Conservation (phyloP, 2,329 filamentous ascomycete genomes). For the Zasmidium citrigriseum region DNA sequence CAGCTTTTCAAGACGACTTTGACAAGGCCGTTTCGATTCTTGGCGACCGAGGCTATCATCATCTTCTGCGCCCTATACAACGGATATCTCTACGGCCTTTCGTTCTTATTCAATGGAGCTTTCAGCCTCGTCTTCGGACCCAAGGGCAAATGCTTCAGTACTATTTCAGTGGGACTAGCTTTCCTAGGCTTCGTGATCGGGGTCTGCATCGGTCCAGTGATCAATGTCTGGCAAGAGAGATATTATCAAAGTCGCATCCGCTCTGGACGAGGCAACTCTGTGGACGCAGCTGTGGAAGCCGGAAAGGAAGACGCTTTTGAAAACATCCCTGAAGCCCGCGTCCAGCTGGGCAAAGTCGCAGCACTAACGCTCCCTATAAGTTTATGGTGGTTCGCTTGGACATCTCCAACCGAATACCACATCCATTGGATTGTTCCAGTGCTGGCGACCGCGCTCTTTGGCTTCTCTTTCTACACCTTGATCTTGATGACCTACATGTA, state of each 20-base stretch:
- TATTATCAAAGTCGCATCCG: slow-evolving; percentile 43
- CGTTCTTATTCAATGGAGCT: slow-evolving; percentile 53
- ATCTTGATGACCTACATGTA: slow-evolving; percentile 54
- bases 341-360: slow-evolving; percentile 47
- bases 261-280: neutral
- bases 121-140: slow-evolving; percentile 53
- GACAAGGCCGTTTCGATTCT: slow-evolving; percentile 49
- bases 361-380: slow-evolving; percentile 43
- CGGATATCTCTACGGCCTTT: slow-evolving; percentile 51
- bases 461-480: slow-evolving; percentile 53
- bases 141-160: slow-evolving; percentile 38
- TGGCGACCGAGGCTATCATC: slow-evolving; percentile 50
- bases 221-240: slow-evolving; percentile 48
- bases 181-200: slow-evolving; percentile 41
- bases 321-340: slow-evolving; percentile 43
- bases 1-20: slow-evolving; percentile 46
- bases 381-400: slow-evolving; percentile 46
- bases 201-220: slow-evolving; percentile 46
- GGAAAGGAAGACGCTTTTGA: slow-evolving; percentile 37
- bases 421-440: slow-evolving; percentile 45
- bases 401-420: slow-evolving; percentile 31
- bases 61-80: slow-evolving; percentile 51
- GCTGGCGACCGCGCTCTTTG: slow-evolving; percentile 52
- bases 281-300: neutral
- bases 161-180: slow-evolving; percentile 19